Evolutionary conservation across 257 asterid species (phyloP), one percentile per base, ranked within the genome.

Genomic region (Scutellaria galericulata): DNA sequence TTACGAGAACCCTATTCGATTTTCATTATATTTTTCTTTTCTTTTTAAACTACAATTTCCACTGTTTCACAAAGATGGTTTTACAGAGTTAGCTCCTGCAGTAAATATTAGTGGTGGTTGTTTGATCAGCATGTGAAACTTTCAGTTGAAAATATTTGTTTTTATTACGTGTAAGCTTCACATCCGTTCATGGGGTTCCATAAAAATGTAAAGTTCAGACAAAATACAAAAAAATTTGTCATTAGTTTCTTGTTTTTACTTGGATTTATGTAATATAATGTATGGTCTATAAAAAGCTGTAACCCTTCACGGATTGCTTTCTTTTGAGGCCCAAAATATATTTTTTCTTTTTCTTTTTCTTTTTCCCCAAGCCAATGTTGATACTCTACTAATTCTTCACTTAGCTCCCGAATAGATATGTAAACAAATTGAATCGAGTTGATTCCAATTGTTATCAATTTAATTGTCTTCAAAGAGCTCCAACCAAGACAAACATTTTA

Each of bases 71-170:
- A 48, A 40, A 61, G n/a, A 64, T 42, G n/a, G 41, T n/a, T 41
- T 52, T 15, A 35, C 45, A 45, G 62, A 44, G 1, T 9, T 53
- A 24, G 66, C 47, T 58, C 47, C 52, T 59, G 64, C 73, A 15
- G 67, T 73, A 57, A 71, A 64, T 64, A 65, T 9, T 56, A 42
- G 62, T 61, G 66, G 57, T 68, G 35, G 73, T 84, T 81, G 83
- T 73, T 79, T 81, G 83, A 70, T 79, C 52, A 35, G 66, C 92
- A 84, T 81, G 89, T 86, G 89, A 84, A 74, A 70, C 79, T 79
- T 78, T 66, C 57, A 79, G 80, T 86, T 75, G 75, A 64, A 42
- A 46, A 14, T 64, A 4, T 44, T 77, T 83, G 80, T 81, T 75
- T 71, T 9, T 71, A 76, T 84, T 67, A 76, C 20, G 77, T 79